A percentile compares a stretch with the other conserved stretches of the same genome.
These are phyloP conservation scores for Lophiotrema nucula DNA, from an alignment of 495 filamentous ascomycete genomes.

Conservation along the genomic window DNA sequence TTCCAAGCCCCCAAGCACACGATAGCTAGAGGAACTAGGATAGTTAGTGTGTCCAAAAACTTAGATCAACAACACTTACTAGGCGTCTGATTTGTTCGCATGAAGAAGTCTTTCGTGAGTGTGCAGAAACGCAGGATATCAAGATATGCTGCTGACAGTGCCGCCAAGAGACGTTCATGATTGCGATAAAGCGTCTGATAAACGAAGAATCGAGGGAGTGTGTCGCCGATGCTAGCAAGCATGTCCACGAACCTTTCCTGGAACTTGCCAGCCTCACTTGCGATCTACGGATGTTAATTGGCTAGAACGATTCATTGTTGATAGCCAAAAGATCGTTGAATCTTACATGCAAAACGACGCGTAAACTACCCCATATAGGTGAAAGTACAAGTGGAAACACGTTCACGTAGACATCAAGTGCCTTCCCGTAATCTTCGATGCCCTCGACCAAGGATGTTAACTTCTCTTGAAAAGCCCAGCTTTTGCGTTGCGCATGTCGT, in stretches of 20 bases:
- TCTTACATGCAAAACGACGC: slow-evolving; percentile 43
- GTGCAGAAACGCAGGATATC: slow-evolving; percentile 45
- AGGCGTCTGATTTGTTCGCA: slow-evolving; percentile 22
- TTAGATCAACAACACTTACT: slow-evolving; percentile 1
- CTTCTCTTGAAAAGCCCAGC: slow-evolving; percentile 28
- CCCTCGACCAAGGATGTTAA: slow-evolving; percentile 38
- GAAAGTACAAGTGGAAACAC: slow-evolving; percentile 39
- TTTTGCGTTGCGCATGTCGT: slow-evolving; percentile 27
- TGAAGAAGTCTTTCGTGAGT: slow-evolving; percentile 39
- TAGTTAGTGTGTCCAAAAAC: not conserved
- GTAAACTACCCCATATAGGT: slow-evolving; percentile 48
- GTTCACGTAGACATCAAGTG: slow-evolving; percentile 44
- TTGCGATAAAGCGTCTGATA: slow-evolving; percentile 40
- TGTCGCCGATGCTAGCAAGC: slow-evolving; percentile 43
- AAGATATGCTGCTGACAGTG: slow-evolving; percentile 42
- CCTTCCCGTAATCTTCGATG: slow-evolving; percentile 45
- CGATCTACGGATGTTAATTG: slow-evolving; percentile 35
- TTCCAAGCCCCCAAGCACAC: slow-evolving; percentile 30
- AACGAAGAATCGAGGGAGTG: slow-evolving; percentile 41
- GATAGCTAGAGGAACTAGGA: slow-evolving; percentile 13
- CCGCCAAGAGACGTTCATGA: slow-evolving; percentile 37
- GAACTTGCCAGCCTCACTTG: slow-evolving; percentile 40
- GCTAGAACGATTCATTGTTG: too few species aligned
- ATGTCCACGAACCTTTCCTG: slow-evolving; percentile 44
- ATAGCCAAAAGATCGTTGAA: too few species aligned